Conservation (phyloP, 768 basidiomycete species). For the Xanthoconium purpureum region DNA sequence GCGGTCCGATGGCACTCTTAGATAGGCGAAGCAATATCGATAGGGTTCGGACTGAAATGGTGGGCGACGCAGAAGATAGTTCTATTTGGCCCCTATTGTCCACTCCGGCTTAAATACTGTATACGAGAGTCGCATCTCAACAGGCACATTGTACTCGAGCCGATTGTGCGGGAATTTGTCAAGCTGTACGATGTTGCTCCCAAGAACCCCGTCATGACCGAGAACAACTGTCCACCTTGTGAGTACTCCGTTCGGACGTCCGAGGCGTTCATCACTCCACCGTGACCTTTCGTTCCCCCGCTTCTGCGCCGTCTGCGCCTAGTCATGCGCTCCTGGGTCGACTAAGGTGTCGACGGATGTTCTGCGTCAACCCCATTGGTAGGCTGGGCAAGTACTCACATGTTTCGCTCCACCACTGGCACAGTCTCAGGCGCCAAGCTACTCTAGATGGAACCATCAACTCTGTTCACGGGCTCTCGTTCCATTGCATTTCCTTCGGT, state of each 20-base stretch:
- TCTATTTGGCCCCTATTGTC: too few species aligned
- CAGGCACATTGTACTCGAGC: too few species aligned
- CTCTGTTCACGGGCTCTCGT: constrained; percentile 82
- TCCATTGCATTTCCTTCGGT: constrained; percentile 87
- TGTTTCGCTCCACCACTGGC: background rate
- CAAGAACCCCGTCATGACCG: constrained; percentile 77
- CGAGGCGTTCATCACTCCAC: background rate
- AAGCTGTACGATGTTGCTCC: constrained; percentile 76
- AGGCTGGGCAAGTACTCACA: constrained; percentile 10
- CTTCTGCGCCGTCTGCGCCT: constrained; percentile 68
- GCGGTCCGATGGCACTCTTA: too few species aligned
- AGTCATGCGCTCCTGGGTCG: constrained; percentile 77
- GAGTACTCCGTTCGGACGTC: constrained; percentile 31
- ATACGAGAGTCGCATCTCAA: too few species aligned
- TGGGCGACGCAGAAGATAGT: too few species aligned
- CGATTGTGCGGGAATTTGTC: too few species aligned
- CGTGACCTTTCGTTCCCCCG: background rate
- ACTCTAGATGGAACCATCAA: constrained; percentile 82
- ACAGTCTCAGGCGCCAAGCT: background rate
- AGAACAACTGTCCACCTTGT: constrained; percentile 68
- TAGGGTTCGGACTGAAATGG: too few species aligned
- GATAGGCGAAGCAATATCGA: too few species aligned
- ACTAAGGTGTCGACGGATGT: constrained; percentile 73
- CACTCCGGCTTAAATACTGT: too few species aligned
- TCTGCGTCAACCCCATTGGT: constrained; percentile 95